These are phyloP conservation scores for Paramecium sexaurelia DNA, from an alignment of 73 alveolate species.

Conservation along the genomic window DNA sequence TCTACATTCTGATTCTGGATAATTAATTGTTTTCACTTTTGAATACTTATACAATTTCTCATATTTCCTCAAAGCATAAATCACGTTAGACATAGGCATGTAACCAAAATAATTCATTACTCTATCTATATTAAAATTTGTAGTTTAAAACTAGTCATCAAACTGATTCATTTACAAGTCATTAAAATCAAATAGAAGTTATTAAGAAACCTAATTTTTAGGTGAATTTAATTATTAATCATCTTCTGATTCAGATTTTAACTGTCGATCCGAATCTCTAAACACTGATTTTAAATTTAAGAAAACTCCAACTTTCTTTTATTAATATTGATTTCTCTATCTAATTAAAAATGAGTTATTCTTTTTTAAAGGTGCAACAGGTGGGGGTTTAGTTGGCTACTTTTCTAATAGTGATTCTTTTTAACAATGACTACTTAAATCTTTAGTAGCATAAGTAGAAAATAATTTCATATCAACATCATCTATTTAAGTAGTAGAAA, in stretches of 20 bases:
- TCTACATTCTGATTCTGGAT: background rate
- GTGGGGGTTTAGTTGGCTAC: background rate
- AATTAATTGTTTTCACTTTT: background rate
- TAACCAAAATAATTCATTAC: background rate
- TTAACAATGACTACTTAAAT: background rate
- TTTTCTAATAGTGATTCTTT: background rate
- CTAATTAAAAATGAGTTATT: background rate
- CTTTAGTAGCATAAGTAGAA: background rate
- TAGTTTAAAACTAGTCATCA: background rate
- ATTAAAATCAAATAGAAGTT: background rate
- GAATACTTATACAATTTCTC: background rate
- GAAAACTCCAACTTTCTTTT: background rate
- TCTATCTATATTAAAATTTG: background rate
- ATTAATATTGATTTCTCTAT: background rate
- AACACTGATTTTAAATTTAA: background rate
- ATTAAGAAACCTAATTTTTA: background rate
- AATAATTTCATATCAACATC: constrained; percentile 6
- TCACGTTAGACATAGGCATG: background rate
- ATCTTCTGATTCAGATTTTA: constrained; percentile 8
- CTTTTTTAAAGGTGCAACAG: background rate
- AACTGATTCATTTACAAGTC: background rate
- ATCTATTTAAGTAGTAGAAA: background rate
- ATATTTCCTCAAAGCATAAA: background rate
- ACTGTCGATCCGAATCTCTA: background rate
- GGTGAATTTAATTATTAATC: background rate